phyloP scores from a whole-genome alignment of 108 stramenopile genomes.

The Pinguiococcus pyrenoidosus region DNA sequence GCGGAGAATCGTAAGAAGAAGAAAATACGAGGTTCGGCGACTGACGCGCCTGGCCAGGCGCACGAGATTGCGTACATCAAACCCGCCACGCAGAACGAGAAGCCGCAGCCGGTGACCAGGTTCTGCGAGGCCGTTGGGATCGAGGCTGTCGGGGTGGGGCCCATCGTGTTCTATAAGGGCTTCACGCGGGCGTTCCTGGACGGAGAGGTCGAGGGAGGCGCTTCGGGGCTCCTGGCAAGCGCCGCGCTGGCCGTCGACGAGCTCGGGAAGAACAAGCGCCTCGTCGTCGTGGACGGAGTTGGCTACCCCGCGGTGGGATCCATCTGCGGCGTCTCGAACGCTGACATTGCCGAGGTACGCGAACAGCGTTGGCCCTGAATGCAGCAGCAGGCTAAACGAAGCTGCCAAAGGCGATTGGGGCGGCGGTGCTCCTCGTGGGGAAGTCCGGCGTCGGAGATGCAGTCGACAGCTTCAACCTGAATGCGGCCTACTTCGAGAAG shows the following conservation, averaged over 20 bases:
- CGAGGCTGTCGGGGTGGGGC: slow-evolving; percentile 63
- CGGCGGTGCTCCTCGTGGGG: slow-evolving; percentile 59
- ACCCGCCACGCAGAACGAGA: slow-evolving; percentile 90
- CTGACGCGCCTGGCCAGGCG: no score
- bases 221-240: no score
- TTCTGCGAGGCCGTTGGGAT: slow-evolving; percentile 72
- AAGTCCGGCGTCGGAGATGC: slow-evolving; percentile 69
- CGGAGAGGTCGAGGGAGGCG: no score
- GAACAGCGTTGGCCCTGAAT: no score
- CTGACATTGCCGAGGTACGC: slow-evolving; percentile 55
- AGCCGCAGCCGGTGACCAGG: slow-evolving; percentile 60
- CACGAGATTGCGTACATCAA: slow-evolving; percentile 81
- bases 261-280: slow-evolving; percentile 26
- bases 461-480: slow-evolving; percentile 87
- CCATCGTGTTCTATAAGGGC: slow-evolving; percentile 86
- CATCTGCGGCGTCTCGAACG: slow-evolving; percentile 87
- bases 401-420: no score
- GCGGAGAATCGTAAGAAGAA: no score
- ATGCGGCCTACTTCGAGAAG: slow-evolving; percentile 70
- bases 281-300: slow-evolving; percentile 87
- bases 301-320: slow-evolving; percentile 91
- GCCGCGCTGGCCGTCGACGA: slow-evolving; percentile 65
- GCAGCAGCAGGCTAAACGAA: no score
- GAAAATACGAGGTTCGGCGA: no score
- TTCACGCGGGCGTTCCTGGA: slow-evolving; percentile 85